Base-by-base conservation (phyloP, 352 stramenopile genomes). In the Globisporangium alternatum region DNA sequence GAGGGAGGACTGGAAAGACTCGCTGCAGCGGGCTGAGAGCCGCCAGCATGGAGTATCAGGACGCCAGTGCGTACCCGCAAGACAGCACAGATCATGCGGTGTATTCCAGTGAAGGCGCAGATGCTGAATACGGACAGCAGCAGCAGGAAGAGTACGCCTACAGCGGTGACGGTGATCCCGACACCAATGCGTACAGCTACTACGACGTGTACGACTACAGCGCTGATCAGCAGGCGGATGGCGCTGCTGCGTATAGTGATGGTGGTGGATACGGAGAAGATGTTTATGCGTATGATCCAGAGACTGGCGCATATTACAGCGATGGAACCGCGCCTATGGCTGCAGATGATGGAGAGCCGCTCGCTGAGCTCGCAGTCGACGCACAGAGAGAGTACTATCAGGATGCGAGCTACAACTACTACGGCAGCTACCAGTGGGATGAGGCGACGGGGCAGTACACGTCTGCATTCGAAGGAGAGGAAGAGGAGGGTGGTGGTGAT, bases 361-460 rank as follows among this genome's bases (percentile, higher is more conserved):
- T 43, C 17, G 9, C 51, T 43, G 51, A 56, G 30, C 30, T 56
- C 17, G n/a, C 30, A 17, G 28, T 41, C 15, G 48, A 12, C 19
- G 22, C 47, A n/a, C 9, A 55, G 30, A 25, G 48, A 10, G 48
- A 22, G 19, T 37, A 37, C 47, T 9, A 10, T 28, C 30, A 55
- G 5, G 15, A 39, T 55, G 47, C 2, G 10, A 53, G 33, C 22
- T 33, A n/a, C 47, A n/a, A 53, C 17, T 22, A 22, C 6, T 43
- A 53, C 12, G 60, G 49, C 13, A 35, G 60, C 47, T 70, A 67
- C 21, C 43, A 62, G 1, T 61, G 35, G 31, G 43, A 59, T 37
- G 45, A 55, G 30, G 30, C 54, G 4, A 64, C 76, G 56, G 66
- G 51, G 22, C 64, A 56, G 35, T 48, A 55, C 28, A 63, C 64